Base-by-base conservation (phyloP, 2,329 filamentous ascomycete species). In the Xylariaceae sp. region DNA sequence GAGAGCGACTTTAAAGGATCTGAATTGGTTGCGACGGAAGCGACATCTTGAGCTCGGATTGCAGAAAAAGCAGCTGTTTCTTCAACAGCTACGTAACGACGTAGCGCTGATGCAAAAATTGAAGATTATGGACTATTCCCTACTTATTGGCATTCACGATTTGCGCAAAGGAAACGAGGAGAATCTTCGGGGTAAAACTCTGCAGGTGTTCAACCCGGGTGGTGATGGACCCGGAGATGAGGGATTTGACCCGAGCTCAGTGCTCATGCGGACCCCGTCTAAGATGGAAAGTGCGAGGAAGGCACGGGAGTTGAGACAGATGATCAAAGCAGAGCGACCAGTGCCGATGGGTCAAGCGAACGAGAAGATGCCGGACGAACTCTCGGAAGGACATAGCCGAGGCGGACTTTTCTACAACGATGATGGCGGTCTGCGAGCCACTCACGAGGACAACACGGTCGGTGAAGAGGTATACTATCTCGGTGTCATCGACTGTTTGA, bases 51-150 rank as follows among this genome's bases (percentile, higher is more conserved):
- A 97, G 60, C 81, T 96, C 52, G 93, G 93, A 9, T 82, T 93
- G 4, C 76, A 84, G 49, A 97, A 96, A 71, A 94, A 91, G 66
- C 75, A 83, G 36, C 69, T 89, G 16, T 98, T 98, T 61, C 74
- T 97, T 35, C 82, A 89, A 56, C 93, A 98, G 66, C 80, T 98
- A 59, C 79, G 89, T 53, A 79, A 79, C 46, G 93, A 98, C 63
- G 93, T 98, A 8, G 79, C 81, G 39, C 72, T 98, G 24, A 69
- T 98, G 45, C 89, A 97, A 65, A 81, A 78, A 54, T 73, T 97
- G 33, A 85, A 95, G 55, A 97, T 98, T 56, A 98, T 98, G 93
- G 93, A 98, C 64, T 98, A 98, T 66, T 97, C 91, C 9, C 78
- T 98, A 47, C 75, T 98, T 29, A 82, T 98, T 41, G 93, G 93